phyloP scores from a whole-genome alignment of 768 basidiomycete species.

The Auriculariales sp. region DNA sequence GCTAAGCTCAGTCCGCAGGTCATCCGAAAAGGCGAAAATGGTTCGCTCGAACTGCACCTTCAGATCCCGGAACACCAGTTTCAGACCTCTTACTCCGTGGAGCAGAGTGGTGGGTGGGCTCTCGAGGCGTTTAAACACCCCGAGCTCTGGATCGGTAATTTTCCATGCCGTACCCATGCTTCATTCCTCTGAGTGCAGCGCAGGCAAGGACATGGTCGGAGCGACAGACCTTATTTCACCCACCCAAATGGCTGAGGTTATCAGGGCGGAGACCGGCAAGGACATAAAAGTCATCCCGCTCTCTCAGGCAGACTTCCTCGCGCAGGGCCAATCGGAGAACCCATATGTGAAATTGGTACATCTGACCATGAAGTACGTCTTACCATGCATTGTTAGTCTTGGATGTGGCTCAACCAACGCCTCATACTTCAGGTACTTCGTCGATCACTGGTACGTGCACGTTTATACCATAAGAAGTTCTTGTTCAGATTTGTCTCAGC shows the following conservation, averaged over 20 bases:
- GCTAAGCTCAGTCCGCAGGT: too few relatives aligned
- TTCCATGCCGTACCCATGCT: too few relatives aligned
- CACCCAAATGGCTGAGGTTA: neutral
- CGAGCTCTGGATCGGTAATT: neutral
- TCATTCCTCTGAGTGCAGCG: too few relatives aligned
- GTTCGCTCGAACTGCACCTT: neutral
- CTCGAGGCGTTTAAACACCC: conserved; percentile 1
- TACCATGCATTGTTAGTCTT: neutral
- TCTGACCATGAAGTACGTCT: neutral
- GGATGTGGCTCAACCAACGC: neutral
- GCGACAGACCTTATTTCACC: neutral
- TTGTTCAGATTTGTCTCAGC: neutral
- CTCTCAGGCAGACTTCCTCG: neutral
- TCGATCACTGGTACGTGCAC: neutral
- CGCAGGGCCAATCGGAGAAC: neutral
- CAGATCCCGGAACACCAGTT: neutral
- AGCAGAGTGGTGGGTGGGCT: neutral
- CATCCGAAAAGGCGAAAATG: neutral
- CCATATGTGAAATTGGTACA: neutral
- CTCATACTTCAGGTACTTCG: neutral
- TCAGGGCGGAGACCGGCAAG: neutral
- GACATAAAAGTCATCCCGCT: neutral
- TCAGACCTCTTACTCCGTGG: neutral
- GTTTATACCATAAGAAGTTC: neutral
- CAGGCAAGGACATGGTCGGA: neutral